A percentile compares a stretch with the other conserved stretches of the same genome.
Evolutionary conservation across 2,329 filamentous ascomycete genomes (phyloP).

Genomic region (Colletotrichum eremochloae): DNA sequence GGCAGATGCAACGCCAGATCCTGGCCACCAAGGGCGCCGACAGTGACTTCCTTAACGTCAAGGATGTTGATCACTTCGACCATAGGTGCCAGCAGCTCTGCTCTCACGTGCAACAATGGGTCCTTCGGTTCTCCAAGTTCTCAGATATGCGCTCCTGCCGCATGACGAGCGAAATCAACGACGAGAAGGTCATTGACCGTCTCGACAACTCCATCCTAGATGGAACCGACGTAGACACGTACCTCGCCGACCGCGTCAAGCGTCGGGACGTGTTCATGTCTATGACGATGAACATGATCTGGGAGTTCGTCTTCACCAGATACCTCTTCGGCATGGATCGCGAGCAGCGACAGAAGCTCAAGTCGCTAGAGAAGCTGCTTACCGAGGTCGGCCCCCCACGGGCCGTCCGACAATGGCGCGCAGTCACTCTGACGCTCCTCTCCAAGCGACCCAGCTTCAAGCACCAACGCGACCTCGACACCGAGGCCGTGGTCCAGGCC

Average conservation of each 20-base stretch:
- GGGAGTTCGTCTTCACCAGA: conserved; percentile 97
- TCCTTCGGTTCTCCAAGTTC: conserved; percentile 96
- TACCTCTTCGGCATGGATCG: conserved; percentile 99
- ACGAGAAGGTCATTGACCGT: conserved; percentile 93
- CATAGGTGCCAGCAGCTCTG: conserved; percentile 93
- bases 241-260: conserved; percentile 87
- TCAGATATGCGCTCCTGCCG: conserved; percentile 93
- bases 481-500: conserved; percentile 93
- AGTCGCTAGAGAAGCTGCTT: conserved; percentile 92
- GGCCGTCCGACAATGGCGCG: conserved; percentile 97
- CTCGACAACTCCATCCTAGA: conserved; percentile 96
- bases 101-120: conserved; percentile 97
- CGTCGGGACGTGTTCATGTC: conserved; percentile 98
- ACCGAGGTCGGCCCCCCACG: conserved; percentile 86
- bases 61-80: conserved; percentile 96
- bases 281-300: conserved; percentile 98
- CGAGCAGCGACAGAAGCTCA: conserved; percentile 97
- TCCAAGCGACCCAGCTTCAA: conserved; percentile 84
- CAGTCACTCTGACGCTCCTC: conserved; percentile 91
- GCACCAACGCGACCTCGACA: conserved; percentile 87
- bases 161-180: conserved; percentile 84
- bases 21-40: conserved; percentile 71
- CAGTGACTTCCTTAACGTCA: conserved; percentile 80
- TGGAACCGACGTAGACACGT: conserved; percentile 90
- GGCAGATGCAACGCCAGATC: conserved; percentile 66